phyloP scores from a whole-genome alignment of 1,139 yeast species.

The Meyerozyma sp. region DNA sequence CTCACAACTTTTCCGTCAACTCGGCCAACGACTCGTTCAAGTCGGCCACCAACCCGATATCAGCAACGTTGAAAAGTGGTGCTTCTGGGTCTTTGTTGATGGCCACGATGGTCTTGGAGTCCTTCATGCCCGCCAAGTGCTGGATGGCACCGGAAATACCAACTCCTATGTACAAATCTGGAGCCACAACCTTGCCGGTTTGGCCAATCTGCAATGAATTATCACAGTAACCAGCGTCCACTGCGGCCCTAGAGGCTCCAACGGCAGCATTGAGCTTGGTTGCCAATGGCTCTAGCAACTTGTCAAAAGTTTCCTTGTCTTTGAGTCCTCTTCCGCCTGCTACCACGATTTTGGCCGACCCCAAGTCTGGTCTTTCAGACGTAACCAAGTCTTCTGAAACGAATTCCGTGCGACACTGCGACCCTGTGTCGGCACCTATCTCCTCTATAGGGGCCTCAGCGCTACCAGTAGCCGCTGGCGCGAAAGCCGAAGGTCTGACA shows the following conservation, averaged over 20 bases:
- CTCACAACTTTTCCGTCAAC: constrained; percentile 63
- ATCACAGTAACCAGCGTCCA: constrained; percentile 92
- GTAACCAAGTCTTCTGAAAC: constrained; percentile 68
- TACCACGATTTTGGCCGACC: constrained; percentile 74
- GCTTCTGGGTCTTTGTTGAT: constrained; percentile 93
- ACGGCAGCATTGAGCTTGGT: constrained; percentile 83
- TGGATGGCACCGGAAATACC: constrained; percentile 98
- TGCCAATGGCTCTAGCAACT: constrained; percentile 78
- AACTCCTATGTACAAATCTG: constrained; percentile 86
- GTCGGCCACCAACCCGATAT: constrained; percentile 86
- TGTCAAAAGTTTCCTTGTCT: constrained; percentile 81
- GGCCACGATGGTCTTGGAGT: constrained; percentile 88
- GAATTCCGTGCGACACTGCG: constrained; percentile 43
- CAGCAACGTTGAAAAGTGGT: constrained; percentile 89
- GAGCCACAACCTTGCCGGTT: constrained; percentile 97
- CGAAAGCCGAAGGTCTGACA: constrained; percentile 81
- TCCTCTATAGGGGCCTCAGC: constrained; percentile 48
- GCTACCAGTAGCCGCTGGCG: constrained; percentile 43
- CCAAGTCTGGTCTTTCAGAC: constrained; percentile 88
- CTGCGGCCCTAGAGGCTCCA: constrained; percentile 98
- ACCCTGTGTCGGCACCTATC: constrained; percentile 24
- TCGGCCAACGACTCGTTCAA: constrained; percentile 83
- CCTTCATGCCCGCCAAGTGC: constrained; percentile 98
- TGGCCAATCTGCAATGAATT: constrained; percentile 98
- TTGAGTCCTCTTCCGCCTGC: constrained; percentile 95